Conservation (phyloP, 169 alveolate genomes). For the Eimeria zaria region DNA sequence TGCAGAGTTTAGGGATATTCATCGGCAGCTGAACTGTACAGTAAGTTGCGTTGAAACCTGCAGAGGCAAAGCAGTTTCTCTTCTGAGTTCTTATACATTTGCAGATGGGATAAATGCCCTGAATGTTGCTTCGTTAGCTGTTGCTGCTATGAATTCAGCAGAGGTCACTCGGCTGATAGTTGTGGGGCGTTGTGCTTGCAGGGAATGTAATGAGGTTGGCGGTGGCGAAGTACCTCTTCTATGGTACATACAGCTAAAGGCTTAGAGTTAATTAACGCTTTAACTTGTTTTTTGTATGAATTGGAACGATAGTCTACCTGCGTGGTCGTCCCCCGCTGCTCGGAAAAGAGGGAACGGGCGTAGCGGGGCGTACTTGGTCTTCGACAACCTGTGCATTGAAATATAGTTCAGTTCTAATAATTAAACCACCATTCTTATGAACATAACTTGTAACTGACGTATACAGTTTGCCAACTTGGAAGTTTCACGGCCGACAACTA, state of each 20-base stretch:
- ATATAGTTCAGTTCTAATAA: not conserved
- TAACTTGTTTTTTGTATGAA: not conserved
- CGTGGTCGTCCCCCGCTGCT: not conserved
- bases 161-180: not conserved
- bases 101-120: not conserved
- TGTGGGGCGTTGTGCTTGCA: not conserved
- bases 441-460: not conserved
- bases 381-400: not conserved
- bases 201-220: not conserved
- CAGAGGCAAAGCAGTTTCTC: not conserved
- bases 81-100: not conserved
- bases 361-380: not conserved
- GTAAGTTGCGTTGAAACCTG: not conserved
- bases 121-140: not conserved
- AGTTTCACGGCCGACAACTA: not conserved
- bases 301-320: not conserved
- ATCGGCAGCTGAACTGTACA: not conserved
- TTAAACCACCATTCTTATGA: not conserved
- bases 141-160: not conserved
- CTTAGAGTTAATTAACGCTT: not conserved
- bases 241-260: not conserved
- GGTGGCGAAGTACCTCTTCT: not conserved
- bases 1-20: constrained; percentile 18
- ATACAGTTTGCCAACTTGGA: not conserved
- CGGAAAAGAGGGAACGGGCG: not conserved